These are phyloP conservation scores for Polyplosphaeria fusca DNA, from an alignment of 495 filamentous ascomycete species.

Conservation along the genomic window DNA sequence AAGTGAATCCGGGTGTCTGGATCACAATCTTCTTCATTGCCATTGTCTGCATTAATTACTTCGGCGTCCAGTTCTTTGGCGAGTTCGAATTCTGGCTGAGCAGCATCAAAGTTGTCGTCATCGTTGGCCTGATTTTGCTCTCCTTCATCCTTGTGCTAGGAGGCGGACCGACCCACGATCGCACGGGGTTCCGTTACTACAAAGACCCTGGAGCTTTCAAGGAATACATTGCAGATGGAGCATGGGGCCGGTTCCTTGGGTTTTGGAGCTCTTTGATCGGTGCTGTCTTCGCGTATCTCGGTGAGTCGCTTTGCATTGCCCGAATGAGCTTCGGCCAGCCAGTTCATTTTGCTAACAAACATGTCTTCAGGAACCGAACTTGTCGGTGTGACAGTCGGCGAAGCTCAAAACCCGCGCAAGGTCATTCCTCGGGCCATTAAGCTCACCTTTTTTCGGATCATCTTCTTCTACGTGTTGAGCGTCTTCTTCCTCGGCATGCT, in stretches of 20 bases:
- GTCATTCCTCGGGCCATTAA: conserved; percentile 42
- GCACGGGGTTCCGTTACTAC: conserved; percentile 52
- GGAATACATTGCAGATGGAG: conserved; percentile 28
- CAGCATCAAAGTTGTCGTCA: conserved; percentile 37
- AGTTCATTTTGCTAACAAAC: conserved; percentile 1
- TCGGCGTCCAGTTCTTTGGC: conserved; percentile 65
- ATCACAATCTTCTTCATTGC: conserved; percentile 54
- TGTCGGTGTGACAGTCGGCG: conserved; percentile 64
- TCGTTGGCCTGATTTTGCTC: conserved; percentile 48
- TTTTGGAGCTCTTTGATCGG: conserved; percentile 34
- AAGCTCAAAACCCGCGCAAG: conserved; percentile 42
- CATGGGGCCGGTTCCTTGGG: conserved; percentile 26
- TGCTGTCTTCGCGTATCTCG: conserved; percentile 35
- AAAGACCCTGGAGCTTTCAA: conserved; percentile 36
- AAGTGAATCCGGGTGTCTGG: conserved; percentile 62
- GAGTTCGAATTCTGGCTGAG: conserved; percentile 84
- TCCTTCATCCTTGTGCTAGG: conserved; percentile 69
- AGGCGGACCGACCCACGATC: conserved; percentile 66
- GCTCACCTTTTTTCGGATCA: conserved; percentile 42
- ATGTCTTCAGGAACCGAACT: conserved; percentile 65
- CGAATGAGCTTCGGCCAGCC: background rate
- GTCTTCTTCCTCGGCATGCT: conserved; percentile 55
- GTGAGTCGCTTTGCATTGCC: conserved; percentile 6
- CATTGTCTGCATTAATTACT: conserved; percentile 55
- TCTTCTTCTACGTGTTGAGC: conserved; percentile 47